A percentile compares a stretch with the other conserved stretches of the same genome.
These are phyloP conservation scores for Alternaria sp. DNA, from an alignment of 2,329 filamentous ascomycete species.

Conservation along the genomic window DNA sequence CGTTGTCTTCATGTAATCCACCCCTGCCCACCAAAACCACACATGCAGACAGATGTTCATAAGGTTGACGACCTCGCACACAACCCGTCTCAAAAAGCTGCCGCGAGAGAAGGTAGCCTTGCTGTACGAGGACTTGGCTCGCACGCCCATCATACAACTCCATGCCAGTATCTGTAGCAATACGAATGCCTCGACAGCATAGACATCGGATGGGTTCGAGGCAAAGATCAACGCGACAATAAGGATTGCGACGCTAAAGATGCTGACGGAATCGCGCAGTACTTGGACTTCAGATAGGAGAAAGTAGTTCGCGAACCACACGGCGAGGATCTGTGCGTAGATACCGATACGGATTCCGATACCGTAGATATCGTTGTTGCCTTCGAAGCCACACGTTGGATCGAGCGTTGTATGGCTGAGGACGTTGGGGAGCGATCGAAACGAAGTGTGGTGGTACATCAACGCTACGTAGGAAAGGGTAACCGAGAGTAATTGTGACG, in stretches of 20 bases:
- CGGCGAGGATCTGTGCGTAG: constrained; percentile 38
- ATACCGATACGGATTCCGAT: constrained; percentile 22
- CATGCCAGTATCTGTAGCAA: constrained; percentile 31
- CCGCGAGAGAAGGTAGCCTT: constrained; percentile 11
- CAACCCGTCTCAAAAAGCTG: background rate
- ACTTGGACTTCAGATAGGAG: constrained; percentile 13
- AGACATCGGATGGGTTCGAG: constrained; percentile 9
- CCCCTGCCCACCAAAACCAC: constrained; percentile 35
- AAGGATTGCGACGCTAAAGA: constrained; percentile 34
- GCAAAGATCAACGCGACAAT: constrained; percentile 27
- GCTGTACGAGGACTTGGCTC: background rate
- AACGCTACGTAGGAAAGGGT: background rate
- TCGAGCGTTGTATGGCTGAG: background rate
- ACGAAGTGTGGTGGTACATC: background rate
- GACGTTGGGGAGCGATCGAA: background rate
- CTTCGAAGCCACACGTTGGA: constrained; percentile 13
- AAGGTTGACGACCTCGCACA: constrained; percentile 18
- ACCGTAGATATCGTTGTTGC: constrained; percentile 55
- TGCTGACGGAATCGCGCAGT: constrained; percentile 23
- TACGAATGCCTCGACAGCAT: constrained; percentile 33
- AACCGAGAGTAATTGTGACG: background rate
- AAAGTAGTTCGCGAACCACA: constrained; percentile 42
- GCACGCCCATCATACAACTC: constrained; percentile 23
- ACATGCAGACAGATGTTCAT: constrained; percentile 19
- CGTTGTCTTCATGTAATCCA: constrained; percentile 28